Conservation (phyloP, 2,329 filamentous ascomycete genomes). For the Knufia petricola region DNA sequence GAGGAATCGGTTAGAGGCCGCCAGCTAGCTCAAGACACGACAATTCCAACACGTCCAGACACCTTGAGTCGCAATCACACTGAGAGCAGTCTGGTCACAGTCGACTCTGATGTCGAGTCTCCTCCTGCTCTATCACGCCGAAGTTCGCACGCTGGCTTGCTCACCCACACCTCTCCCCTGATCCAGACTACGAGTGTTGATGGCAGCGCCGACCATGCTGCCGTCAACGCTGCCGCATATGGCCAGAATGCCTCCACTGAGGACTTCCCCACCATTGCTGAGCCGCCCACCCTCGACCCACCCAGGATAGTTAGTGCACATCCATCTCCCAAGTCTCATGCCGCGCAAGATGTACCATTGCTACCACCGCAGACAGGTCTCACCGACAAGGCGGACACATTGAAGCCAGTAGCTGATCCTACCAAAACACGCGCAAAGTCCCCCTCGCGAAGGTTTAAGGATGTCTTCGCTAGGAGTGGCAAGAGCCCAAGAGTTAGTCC, state of each 20-base stretch:
- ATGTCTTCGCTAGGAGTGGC: slow-evolving; percentile 54
- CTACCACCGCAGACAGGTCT: slow-evolving; percentile 16
- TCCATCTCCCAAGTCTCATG: slow-evolving; percentile 15
- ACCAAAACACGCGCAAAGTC: slow-evolving; percentile 51
- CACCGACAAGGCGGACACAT: slow-evolving; percentile 25
- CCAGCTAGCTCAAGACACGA: background rate
- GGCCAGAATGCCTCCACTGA: slow-evolving; percentile 5
- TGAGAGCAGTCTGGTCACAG: slow-evolving; percentile 39
- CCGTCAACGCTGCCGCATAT: background rate
- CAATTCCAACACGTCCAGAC: background rate
- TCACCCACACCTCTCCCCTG: slow-evolving; percentile 59
- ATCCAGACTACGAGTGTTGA: slow-evolving; percentile 45
- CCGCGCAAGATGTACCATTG: background rate
- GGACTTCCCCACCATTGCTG: no score
- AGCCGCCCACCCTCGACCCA: slow-evolving; percentile 15
- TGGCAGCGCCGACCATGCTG: background rate
- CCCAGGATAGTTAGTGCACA: slow-evolving; percentile 5
- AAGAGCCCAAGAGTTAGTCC: slow-evolving; percentile 43
- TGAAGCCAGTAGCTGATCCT: slow-evolving; percentile 27
- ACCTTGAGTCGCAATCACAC: slow-evolving; percentile 10
- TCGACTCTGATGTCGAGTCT: slow-evolving; percentile 42
- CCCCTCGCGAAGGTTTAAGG: slow-evolving; percentile 60
- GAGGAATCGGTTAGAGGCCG: slow-evolving; percentile 11
- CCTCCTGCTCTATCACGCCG: slow-evolving; percentile 44
- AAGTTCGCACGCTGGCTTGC: slow-evolving; percentile 57